Evolutionary conservation across 2,329 filamentous ascomycete genomes (phyloP).

Genomic region (Pyrenochaeta sp.): DNA sequence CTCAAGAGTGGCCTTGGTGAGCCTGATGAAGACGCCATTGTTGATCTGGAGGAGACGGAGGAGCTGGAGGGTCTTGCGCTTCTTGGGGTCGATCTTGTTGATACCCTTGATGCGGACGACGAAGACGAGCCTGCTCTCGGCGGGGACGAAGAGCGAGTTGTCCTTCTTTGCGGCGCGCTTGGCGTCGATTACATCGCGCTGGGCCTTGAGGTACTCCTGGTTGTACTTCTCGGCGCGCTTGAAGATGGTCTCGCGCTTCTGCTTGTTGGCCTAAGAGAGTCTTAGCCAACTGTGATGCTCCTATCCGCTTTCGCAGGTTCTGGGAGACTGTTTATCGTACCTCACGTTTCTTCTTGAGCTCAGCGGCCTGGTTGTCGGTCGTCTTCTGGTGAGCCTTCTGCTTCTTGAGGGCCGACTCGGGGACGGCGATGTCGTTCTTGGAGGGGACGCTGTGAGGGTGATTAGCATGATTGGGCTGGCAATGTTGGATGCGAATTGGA

Average conservation of each 20-base stretch:
- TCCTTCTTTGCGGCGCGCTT: slow-evolving; percentile 87
- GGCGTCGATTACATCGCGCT: slow-evolving; percentile 97
- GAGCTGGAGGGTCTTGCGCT: slow-evolving; percentile 99
- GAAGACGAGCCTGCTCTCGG: slow-evolving; percentile 97
- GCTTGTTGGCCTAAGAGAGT: slow-evolving; percentile 85
- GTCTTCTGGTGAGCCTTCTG: slow-evolving; percentile 99
- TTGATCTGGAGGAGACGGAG: slow-evolving; percentile 99
- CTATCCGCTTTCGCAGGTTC: slow-evolving; percentile 45
- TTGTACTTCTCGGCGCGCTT: slow-evolving; percentile 99
- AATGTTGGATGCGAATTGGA: slow-evolving; percentile 1
- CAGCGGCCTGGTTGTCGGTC: slow-evolving; percentile 82
- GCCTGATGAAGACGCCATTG: slow-evolving; percentile 97
- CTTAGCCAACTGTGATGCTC: slow-evolving; percentile 49
- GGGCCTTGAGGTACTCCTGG: slow-evolving; percentile 97
- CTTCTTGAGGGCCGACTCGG: slow-evolving; percentile 99
- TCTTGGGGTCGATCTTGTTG: slow-evolving; percentile 99
- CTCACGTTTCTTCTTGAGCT: slow-evolving; percentile 90
- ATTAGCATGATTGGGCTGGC: slow-evolving; percentile 2
- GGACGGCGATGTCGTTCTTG: slow-evolving; percentile 94
- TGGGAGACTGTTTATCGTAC: slow-evolving; percentile 71
- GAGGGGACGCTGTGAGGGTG: slow-evolving; percentile 73
- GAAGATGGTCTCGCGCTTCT: slow-evolving; percentile 99
- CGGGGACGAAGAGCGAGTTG: slow-evolving; percentile 92
- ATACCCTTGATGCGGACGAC: slow-evolving; percentile 99
- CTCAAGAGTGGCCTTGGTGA: slow-evolving; percentile 97